A percentile compares a stretch with the other conserved stretches of the same genome.
Conservation (phyloP, 2,329 filamentous ascomycete genomes). For the Claviceps quebecensis region DNA sequence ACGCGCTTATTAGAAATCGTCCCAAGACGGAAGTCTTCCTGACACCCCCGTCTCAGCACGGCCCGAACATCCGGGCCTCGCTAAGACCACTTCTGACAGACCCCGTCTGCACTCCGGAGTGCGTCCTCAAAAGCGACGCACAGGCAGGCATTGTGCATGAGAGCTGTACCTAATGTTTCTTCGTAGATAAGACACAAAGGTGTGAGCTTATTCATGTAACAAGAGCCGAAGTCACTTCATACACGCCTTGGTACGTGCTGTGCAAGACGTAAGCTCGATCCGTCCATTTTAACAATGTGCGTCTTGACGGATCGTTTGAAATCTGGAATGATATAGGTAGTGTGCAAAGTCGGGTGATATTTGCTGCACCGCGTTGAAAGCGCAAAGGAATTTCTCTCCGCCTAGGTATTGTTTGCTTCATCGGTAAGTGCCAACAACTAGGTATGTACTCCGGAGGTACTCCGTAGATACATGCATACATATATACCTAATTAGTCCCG, state of each 20-base stretch:
- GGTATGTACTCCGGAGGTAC: too few species aligned
- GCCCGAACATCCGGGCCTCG: not conserved
- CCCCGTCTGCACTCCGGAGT: not conserved
- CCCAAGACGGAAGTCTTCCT: not conserved
- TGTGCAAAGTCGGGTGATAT: not conserved
- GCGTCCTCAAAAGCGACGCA: not conserved
- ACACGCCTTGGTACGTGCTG: not conserved
- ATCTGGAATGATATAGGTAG: too few species aligned
- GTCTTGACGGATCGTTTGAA: not conserved
- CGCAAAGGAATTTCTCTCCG: not conserved
- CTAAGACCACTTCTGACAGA: not conserved
- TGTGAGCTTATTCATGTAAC: not conserved
- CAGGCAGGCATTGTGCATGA: not conserved
- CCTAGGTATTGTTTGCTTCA: too few species aligned
- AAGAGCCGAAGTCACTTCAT: not conserved
- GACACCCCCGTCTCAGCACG: not conserved
- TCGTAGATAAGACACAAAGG: too few species aligned
- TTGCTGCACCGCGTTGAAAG: not conserved
- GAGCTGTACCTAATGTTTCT: not conserved
- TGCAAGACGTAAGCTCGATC: not conserved
- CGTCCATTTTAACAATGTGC: not conserved
- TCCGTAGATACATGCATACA: too few species aligned
- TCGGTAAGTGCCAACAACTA: too few species aligned
- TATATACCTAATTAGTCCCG: too few species aligned
- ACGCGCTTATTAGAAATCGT: too few species aligned